Evolutionary conservation across 2,329 filamentous ascomycete species (phyloP), one percentile per base, ranked within the genome.

Genomic region (Lasiodiplodia theobromae): DNA sequence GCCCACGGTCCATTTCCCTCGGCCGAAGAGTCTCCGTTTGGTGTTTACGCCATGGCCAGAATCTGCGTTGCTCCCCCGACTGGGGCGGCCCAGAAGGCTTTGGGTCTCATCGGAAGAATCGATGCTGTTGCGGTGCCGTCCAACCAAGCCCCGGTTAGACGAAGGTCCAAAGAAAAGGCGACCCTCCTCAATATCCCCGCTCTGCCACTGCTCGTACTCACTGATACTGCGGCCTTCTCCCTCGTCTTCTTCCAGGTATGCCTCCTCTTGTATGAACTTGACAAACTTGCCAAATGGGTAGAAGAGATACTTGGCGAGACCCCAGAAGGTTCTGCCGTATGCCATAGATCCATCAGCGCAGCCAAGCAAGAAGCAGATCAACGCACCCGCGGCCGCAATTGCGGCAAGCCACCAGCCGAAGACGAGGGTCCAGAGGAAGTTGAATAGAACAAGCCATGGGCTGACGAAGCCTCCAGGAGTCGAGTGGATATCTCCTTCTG

Each of bases 181-280:
- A 3, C 96, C 96, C 78, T 98, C 94, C 80, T 99, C 96, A 40
- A 99, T 87, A 76, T 99, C 96, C 63, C 96, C 96, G 77, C 90
- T 97, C 82, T 99, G 96, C 96, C 96, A 99, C 81, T 97, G 94
- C 79, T 99, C 96, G 77, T 99, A 99, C 82, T 99, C 96, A 75
- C 93, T 96, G 76, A 99, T 97, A 82, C 94, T 98, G 76, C 96
- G 89, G 23, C 96, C 96, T 81, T 99, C 96, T 51, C 95, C 94
- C 76, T 96, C 89, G 75, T 99, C 96, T 81, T 99, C 96, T 70
- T 97, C 92, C 58, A 93, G 85, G 77, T 99, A 99, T 53, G 92
- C 91, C 76, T 98, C 96, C 73, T 99, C 96, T 78, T 95, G 92
- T 77, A 97, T 91, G 47, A 99, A 86, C 57, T 94, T 92, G 71